Conservation (phyloP, 2,329 filamentous ascomycete genomes). For the Metarhizium sp. region DNA sequence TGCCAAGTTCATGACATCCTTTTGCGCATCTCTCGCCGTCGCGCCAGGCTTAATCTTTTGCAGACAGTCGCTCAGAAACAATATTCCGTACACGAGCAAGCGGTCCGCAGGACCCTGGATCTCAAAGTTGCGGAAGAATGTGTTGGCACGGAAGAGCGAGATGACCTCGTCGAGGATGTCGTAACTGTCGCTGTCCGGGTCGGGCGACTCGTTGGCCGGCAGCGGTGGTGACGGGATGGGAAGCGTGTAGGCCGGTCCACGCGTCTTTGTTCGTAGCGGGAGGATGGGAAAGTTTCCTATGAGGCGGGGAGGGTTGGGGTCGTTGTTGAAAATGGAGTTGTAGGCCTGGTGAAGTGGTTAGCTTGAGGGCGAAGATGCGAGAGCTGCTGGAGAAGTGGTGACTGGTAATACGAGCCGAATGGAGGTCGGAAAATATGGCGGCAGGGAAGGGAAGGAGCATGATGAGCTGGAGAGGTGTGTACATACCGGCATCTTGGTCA, state of each 20-base stretch:
- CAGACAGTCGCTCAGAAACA: constrained; percentile 87
- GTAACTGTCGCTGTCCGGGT: constrained; percentile 86
- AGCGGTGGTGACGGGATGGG: constrained; percentile 48
- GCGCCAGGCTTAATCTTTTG: constrained; percentile 74
- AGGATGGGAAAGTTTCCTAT: constrained; percentile 91
- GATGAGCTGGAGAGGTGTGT: constrained; percentile 6
- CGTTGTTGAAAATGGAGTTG: constrained; percentile 92
- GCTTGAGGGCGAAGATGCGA: background rate
- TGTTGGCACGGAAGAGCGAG: constrained; percentile 90
- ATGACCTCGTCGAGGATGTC: constrained; percentile 94
- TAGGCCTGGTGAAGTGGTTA: constrained; percentile 57
- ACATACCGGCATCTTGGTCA: constrained; percentile 39
- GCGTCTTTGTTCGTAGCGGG: constrained; percentile 86
- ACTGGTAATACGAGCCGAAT: background rate
- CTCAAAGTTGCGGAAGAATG: constrained; percentile 98
- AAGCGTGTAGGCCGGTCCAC: constrained; percentile 88
- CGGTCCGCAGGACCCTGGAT: constrained; percentile 94
- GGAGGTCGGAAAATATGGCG: background rate
- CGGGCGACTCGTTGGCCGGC: constrained; percentile 52
- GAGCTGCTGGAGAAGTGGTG: background rate
- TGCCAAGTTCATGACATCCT: constrained; percentile 84
- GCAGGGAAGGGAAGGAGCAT: background rate
- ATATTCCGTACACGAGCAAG: constrained; percentile 90
- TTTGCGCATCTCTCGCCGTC: constrained; percentile 45
- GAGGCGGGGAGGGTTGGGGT: constrained; percentile 52